Base-by-base conservation (phyloP, 2,329 filamentous ascomycete species). In the Alternaria tenuissima region DNA sequence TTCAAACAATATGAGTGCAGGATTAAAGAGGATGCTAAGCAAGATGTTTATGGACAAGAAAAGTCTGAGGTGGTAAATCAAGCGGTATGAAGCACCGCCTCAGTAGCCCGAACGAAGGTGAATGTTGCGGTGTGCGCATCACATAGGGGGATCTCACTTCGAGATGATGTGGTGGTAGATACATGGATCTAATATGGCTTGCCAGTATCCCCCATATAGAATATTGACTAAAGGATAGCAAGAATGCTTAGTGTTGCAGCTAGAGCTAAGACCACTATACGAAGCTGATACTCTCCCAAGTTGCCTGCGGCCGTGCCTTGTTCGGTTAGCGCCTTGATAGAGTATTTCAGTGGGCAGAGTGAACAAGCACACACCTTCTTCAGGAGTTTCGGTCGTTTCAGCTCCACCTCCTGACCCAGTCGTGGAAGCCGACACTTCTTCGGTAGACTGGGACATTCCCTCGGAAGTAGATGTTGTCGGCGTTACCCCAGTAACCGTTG, bases 1-100 rank as follows among this genome's bases (percentile, higher is more conserved):
- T 73, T 74, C 56, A 65, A 55, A 30, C 36, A 55, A 39, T 71
- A 73, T 39, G 26, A 68, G 47, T 72, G 67, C 28, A 61, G 57
- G 34, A 72, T 72, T 16, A 63, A 70, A 4, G 57, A 72, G 24
- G 63, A 70, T 11, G 67, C 65, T 7, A 69, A 59, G 49, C 42
- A 63, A 1, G 68, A 69, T 43, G 61, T 70, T 16, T 11, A 61
- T 54, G 39, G 63, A 48, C 20, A 24, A 18, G 30, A 42, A 14
- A 41, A 2, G 1, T 14, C 7, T n/a, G 30, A 46, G 41, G 28
- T 16, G n/a, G 30, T 22, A 26, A 38, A 51, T 32, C 48, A 39
- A 39, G 20, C 32, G 20, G 48, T 14, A 18, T 51, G 1, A 38
- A 3, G 7, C 7, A 38, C 16, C 14, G n/a, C n/a, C 38, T 11